A percentile compares a stretch with the other conserved stretches of the same genome.
These are phyloP conservation scores for Vairimorpha ceranae DNA, from an alignment of 371 early-diverging fungal species.

Conservation along the genomic window DNA sequence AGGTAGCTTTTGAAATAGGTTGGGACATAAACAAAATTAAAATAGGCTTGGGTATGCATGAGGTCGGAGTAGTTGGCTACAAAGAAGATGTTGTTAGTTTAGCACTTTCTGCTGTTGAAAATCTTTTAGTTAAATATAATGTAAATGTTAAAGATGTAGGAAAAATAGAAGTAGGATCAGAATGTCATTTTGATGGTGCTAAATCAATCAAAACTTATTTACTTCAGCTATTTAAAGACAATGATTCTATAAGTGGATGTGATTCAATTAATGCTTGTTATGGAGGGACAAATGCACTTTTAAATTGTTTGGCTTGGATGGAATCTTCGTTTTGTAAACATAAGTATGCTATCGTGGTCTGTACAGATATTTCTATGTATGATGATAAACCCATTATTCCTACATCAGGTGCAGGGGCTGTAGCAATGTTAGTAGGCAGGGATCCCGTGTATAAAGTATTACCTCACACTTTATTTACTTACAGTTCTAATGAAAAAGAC, in stretches of 20 bases:
- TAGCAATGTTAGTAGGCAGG: conserved; percentile 81
- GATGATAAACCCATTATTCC: conserved; percentile 79
- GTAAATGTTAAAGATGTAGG: conserved; percentile 75
- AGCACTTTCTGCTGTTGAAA: conserved; percentile 69
- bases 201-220: conserved; percentile 87
- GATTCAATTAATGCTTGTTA: conserved; percentile 95
- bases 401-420: conserved; percentile 85
- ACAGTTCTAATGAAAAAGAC: conserved; percentile 80
- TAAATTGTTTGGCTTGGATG: conserved; percentile 87
- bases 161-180: conserved; percentile 89
- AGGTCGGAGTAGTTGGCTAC: conserved; percentile 12
- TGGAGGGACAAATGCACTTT: conserved; percentile 86
- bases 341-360: conserved; percentile 74
- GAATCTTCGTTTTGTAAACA: conserved; percentile 84
- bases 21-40: conserved; percentile 26
- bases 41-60: conserved; percentile 37
- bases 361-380: conserved; percentile 89
- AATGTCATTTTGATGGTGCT: conserved; percentile 89
- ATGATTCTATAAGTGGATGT: conserved; percentile 82
- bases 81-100: conserved; percentile 44
- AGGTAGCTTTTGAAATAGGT: conserved; percentile 20
- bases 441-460: conserved; percentile 70
- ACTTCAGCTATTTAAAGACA: conserved; percentile 81
- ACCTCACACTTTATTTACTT: conserved; percentile 12
- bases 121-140: conserved; percentile 78